Evolutionary conservation across 257 asterid genomes (phyloP), one percentile per base, ranked within the genome.

Genomic region (Leonotis leonurus): DNA sequence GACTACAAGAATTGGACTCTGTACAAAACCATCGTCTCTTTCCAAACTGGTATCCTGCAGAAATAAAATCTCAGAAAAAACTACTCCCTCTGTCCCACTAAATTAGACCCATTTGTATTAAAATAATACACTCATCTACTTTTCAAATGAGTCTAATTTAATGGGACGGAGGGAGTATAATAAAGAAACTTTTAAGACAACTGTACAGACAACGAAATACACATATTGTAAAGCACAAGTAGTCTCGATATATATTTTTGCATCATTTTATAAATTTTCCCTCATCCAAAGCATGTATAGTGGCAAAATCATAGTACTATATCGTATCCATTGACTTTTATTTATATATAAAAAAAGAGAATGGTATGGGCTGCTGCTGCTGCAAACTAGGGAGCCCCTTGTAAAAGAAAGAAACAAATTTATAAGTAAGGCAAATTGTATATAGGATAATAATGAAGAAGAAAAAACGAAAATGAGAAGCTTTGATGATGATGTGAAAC

Each of bases 401-500:
- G 58, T 39, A 17, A 29, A 35, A n/a, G 7, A 2, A 26, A 43
- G 0, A 2, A n/a, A 63, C 10, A 22, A 11, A 12, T 10, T n/a
- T n/a, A n/a, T n/a, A n/a, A n/a, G n/a, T n/a, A n/a, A n/a, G n/a
- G n/a, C 0, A 30, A 2, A 25, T 16, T 16, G 30, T 5, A 20
- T 13, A 25, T 22, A 25, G 3, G 41, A 48, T 22, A 32, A 36
- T 29, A 1, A 12, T 3, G 2, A 48, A 59, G 41, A 39, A 46
- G 30, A 18, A 49, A 45, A 55, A 25, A 21, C 32, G 11, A 44
- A 32, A 66, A 26, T 18, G 8, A 39, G 36, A 67, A 68, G 68
- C 61, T 32, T 62, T 72, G 45, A 62, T 39, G 27, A 48, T 68
- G 82, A 80, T 74, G 78, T 73, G 82, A 80, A 68, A 68, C 68